Base-by-base conservation (phyloP, 371 early-diverging fungal species). In the Paraphysoderma sedebokerense region DNA sequence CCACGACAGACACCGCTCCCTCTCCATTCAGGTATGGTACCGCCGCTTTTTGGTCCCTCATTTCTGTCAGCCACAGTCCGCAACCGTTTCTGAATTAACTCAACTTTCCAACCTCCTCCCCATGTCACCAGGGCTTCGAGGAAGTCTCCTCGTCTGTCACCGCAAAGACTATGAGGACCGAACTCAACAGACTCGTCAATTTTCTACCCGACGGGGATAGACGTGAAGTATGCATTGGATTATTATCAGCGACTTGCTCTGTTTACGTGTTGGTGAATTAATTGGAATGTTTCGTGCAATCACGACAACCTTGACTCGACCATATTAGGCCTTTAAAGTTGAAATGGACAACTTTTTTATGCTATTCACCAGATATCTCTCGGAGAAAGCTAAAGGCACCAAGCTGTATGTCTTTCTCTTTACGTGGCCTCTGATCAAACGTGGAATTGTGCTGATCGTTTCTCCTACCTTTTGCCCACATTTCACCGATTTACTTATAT, bases 311-410 rank as follows among this genome's bases (percentile, higher is more conserved):
- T n/a, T 6, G 5, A 2, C 20, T 36, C 19, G 37, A 6, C n/a
- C n/a, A 17, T n/a, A 5, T 17, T 38, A 61, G 50, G 50, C 51
- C 19, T 68, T 69, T 46, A 39, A 41, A 28, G 31, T 42, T 17
- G 70, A 72, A 44, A 68, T 96, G 95, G 85, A 87, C 58, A 79
- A 79, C 58, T 96, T 92, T 65, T 90, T 85, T 62, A 62, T 74
- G 52, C 77, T 93, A 39, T 92, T 91, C 61, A 76, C 72, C 22
- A 82, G 93, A 38, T 96, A 76, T 61, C 63, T 91, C 57, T 69
- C 70, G 17, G 68, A 67, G 44, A 77, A 76, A 58, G 67, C 80
- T 51, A 84, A 82, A 55, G 79, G 81, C 31, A 67, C 75, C 48
- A 82, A 82, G 59, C 63, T 91, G 89, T 87, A 79, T 74, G 81